phyloP scores from a whole-genome alignment of 441 rosid species.

The Euphorbia corollata region DNA sequence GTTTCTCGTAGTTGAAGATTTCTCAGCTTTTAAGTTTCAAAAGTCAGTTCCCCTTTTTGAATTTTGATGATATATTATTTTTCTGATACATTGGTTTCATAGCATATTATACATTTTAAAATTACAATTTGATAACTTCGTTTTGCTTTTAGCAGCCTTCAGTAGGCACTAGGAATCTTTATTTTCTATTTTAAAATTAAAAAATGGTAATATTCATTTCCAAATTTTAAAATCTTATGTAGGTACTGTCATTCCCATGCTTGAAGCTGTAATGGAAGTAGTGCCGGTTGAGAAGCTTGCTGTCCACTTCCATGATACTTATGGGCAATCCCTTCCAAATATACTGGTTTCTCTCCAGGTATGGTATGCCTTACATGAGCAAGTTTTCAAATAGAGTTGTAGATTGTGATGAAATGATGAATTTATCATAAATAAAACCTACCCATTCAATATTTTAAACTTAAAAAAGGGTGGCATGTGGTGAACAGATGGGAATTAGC shows the following conservation, averaged over 20 bases:
- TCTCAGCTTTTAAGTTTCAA: not conserved
- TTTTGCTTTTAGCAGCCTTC: not conserved
- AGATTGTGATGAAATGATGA: too few relatives aligned
- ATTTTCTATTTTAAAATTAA: not conserved
- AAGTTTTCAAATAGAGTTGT: too few relatives aligned
- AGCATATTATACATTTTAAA: not conserved
- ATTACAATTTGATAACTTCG: not conserved
- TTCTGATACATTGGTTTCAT: too few relatives aligned
- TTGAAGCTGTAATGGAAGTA: slow-evolving; percentile 77
- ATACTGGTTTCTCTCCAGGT: slow-evolving; percentile 84
- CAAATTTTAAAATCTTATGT: not conserved
- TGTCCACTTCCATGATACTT: slow-evolving; percentile 94
- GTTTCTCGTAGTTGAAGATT: not conserved
- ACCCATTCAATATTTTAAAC: too few relatives aligned
- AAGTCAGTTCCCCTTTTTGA: not conserved
- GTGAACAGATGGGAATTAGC: slow-evolving; percentile 96
- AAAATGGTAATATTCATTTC: not conserved
- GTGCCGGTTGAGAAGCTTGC: slow-evolving; percentile 78
- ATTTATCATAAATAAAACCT: too few relatives aligned
- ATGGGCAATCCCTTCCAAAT: slow-evolving; percentile 90
- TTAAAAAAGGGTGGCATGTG: too few relatives aligned
- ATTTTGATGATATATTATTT: not conserved
- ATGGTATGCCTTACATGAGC: too few relatives aligned
- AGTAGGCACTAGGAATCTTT: not conserved
- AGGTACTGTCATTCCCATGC: slow-evolving; percentile 86